Percentiles rank a stretch among this genome's conserved stretches.
These are phyloP conservation scores for Magnaporthiopsis poae DNA, from an alignment of 2,329 filamentous ascomycete genomes.

Conservation along the genomic window DNA sequence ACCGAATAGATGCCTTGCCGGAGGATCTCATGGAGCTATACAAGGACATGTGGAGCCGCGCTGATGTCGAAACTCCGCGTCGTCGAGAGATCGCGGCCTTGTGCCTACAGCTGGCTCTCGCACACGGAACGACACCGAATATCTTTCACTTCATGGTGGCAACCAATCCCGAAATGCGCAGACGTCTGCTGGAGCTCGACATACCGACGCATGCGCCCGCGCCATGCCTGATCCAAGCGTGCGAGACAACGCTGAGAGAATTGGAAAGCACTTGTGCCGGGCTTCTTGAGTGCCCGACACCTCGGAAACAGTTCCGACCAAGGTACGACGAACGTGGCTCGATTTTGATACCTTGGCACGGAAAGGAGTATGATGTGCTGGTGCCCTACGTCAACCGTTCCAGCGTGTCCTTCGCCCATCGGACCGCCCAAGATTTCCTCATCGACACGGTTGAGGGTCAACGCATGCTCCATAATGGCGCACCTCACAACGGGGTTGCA, in stretches of 20 bases:
- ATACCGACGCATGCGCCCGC: neutral
- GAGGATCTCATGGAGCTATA: neutral
- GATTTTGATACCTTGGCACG: neutral
- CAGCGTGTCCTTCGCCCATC: neutral
- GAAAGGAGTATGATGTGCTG: neutral
- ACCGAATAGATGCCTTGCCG: neutral
- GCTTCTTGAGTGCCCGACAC: neutral
- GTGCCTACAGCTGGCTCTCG: neutral
- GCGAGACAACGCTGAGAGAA: neutral
- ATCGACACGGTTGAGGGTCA: neutral
- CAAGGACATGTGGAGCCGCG: slow-evolving; percentile 2
- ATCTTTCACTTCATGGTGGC: neutral
- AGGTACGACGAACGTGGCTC: too few species aligned
- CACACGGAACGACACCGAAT: neutral
- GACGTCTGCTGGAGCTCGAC: neutral
- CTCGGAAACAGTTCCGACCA: too few species aligned
- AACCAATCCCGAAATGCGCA: neutral
- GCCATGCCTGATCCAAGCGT: neutral
- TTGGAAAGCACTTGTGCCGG: slow-evolving; percentile 1
- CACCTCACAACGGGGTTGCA: neutral
- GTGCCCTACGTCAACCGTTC: neutral
- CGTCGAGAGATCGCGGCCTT: neutral
- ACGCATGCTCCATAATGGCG: neutral
- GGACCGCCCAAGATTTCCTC: slow-evolving; percentile 3
- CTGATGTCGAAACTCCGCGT: neutral